Base-by-base conservation (phyloP, 2,329 filamentous ascomycete species). In the Trichoderma semiorbis region DNA sequence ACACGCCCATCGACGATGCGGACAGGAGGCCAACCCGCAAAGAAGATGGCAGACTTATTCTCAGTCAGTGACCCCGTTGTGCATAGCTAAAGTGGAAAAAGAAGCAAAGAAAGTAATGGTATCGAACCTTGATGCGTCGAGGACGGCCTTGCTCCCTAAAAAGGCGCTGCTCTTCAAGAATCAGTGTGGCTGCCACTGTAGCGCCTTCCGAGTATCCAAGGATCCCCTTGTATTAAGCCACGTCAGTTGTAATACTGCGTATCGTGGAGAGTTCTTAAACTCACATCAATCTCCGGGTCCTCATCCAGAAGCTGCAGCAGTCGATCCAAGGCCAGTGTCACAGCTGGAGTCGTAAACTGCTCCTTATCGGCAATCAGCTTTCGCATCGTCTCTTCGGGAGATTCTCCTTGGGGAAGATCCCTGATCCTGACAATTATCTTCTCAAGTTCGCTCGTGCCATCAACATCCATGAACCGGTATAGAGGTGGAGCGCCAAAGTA, bases 201-300 rank as follows among this genome's bases (percentile, higher is more conserved):
- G 88, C 87, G 3, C 88, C 88, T 76, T 90, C 88, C 0, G 87
- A 89, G 75, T 90, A 90, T 1, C 88, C 88, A 21, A 90, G 82
- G 60, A 90, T 85, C 3, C 86, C 88, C 76, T 79, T 11, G 18
- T 24, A 16, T 26, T 18, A 21, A 32, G 14, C 24, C 18, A 10
- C 14, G 30, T 69, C 21, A 62, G 21, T 12, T 16, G 7, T 67
- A 3, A 18, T 34, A 1, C 7, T 10, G 5, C 11, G 10, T 21
- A 55, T 8, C 43, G 28, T 21, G 5, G 11, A 34, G 7, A n/a
- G 3, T n/a, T 7, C 1, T 16, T 11, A 21, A 26, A 32, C 77
- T 50, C 69, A 77, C 78, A 34, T 78, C 76, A 67, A 80, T 80
- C 55, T 79, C 78, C 1, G 78, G 75, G 43, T 80, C 79, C 43